phyloP scores from a whole-genome alignment of 495 filamentous ascomycete species.

The Paragyromitra xinjiangensis region DNA sequence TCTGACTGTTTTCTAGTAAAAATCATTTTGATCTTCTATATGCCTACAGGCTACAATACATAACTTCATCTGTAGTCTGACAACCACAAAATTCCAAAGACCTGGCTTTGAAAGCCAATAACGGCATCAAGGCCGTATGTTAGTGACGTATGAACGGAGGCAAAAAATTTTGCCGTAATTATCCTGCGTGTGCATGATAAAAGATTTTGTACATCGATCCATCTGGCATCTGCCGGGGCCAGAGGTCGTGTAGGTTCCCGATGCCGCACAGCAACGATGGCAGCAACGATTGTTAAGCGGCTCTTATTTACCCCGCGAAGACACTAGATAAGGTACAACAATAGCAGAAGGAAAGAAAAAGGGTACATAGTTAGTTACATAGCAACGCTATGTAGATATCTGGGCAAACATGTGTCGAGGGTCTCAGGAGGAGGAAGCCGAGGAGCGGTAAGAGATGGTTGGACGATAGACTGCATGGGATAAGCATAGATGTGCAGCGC shows the following conservation, averaged over 20 bases:
- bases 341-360: constrained; percentile 16
- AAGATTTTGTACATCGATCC: too few relatives aligned
- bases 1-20: constrained; percentile 51
- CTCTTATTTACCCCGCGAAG: constrained; percentile 48
- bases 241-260: constrained; percentile 31
- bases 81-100: constrained; percentile 14
- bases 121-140: too few relatives aligned
- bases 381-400: constrained; percentile 11
- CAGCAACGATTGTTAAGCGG: constrained; percentile 27
- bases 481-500: constrained; percentile 19
- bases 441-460: constrained; percentile 1
- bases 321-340: constrained; percentile 31
- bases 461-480: constrained; percentile 24
- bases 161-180: constrained; percentile 9
- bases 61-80: constrained; percentile 52
- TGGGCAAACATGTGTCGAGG: constrained; percentile 14
- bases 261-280: constrained; percentile 12
- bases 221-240: constrained; percentile 27
- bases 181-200: background rate
- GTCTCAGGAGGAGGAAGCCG: constrained; percentile 9
- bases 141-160: background rate
- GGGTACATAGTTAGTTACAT: constrained; percentile 27
- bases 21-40: constrained; percentile 39
- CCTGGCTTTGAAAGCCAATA: background rate
- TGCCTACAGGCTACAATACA: constrained; percentile 31